Evolutionary conservation across 306 rosid genomes (phyloP), one percentile per base, ranked within the genome.

Genomic region (Sechiopsis laciniata): DNA sequence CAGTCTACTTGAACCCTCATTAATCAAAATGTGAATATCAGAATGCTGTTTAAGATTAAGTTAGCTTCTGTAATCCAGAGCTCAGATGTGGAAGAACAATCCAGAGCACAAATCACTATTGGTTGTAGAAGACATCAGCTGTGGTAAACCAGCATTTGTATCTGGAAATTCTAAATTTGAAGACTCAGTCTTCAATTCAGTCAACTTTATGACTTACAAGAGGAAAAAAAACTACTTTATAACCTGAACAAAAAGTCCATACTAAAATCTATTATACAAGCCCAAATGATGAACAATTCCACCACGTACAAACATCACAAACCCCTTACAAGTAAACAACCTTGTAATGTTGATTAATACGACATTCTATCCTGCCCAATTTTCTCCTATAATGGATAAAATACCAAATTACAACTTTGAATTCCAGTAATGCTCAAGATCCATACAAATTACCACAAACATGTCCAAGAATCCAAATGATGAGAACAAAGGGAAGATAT

Each of bases 211-310:
- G 9, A 12, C 73, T 68, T 46, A 29, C 56, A 20, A 46, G 26
- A 68, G 22, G 45, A 10, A 2, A 68, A 5, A 46, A 46, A 2
- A 5, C 5, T 45, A 20, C 17, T 67, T 20, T 11, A 56, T 67
- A 46, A 12, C 72, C 56, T n/a, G 55, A 12, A 67, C 55, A 67
- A 13, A 67, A 67, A 67, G 14, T 40, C 5, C 72, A 66, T 10
- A 67, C 55, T 45, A 10, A 45, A 67, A 45, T 20, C 24, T 67
- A 10, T 67, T 16, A 35, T 10, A 19, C 55, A 19, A 67, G 40
- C 73, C 73, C 73, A 69, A 46, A 69, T 37, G 26, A 48, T 48
- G 73, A 68, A 46, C 3, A 67, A 9, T 37, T 46, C 17, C 40
- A 17, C 29, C 54, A 67, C n/a, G 6, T 45, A 45, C 32, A 66